phyloP scores from a whole-genome alignment of 306 rosid genomes.

The Styphnolobium japonicum region DNA sequence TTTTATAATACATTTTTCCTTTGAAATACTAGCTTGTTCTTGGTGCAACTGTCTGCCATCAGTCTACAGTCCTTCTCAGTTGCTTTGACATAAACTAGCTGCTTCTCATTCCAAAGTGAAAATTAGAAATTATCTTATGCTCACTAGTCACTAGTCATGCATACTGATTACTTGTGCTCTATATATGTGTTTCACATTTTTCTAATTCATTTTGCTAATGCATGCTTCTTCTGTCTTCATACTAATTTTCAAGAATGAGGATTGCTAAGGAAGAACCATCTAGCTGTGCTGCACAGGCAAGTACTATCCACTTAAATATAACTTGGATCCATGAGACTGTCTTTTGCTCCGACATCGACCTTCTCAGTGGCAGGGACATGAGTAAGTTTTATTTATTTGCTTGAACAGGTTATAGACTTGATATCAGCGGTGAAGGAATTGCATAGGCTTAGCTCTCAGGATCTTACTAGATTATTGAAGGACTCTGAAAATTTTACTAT shows the following conservation, averaged over 20 bases:
- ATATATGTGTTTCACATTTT: not conserved
- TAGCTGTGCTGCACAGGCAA: conserved; percentile 57
- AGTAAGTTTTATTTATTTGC: conserved; percentile 30
- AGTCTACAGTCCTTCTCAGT: not conserved
- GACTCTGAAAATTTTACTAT: conserved; percentile 74
- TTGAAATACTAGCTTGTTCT: conserved; percentile 6
- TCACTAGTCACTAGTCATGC: not conserved
- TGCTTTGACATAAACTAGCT: not conserved
- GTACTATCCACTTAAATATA: conserved; percentile 23
- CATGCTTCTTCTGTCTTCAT: conserved; percentile 18
- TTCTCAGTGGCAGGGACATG: conserved; percentile 17
- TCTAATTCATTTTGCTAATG: conserved; percentile 26
- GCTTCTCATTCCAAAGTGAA: conserved; percentile 3
- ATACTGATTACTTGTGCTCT: not conserved
- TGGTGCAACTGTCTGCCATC: not conserved
- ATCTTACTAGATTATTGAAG: conserved; percentile 65
- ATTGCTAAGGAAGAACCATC: conserved; percentile 59
- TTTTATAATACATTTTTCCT: not conserved
- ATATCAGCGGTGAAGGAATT: conserved; percentile 67
- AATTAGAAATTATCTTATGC: not conserved
- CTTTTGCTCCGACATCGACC: not conserved
- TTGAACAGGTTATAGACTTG: conserved; percentile 63
- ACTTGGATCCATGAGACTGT: conserved; percentile 19
- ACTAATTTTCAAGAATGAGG: conserved; percentile 53
- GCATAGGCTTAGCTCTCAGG: conserved; percentile 61